phyloP scores from a whole-genome alignment of 2,329 filamentous ascomycete species.

The Hymenoscyphus albidus region DNA sequence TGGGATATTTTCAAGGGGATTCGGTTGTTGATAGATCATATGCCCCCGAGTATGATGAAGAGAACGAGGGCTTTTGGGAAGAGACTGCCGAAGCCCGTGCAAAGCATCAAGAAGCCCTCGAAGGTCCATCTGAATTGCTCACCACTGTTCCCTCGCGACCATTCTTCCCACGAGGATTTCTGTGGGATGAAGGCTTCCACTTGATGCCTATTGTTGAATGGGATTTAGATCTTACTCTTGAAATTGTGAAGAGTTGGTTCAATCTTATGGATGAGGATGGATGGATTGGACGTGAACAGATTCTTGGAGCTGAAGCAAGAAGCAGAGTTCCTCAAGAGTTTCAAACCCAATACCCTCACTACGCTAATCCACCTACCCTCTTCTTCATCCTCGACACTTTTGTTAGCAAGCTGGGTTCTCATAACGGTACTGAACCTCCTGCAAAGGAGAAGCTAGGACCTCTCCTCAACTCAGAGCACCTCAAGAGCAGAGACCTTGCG shows the following conservation, averaged over 20 bases:
- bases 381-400: slow-evolving; percentile 86
- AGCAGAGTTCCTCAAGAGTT: slow-evolving; percentile 94
- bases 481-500: slow-evolving; percentile 65
- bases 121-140: slow-evolving; percentile 84
- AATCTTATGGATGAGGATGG: slow-evolving; percentile 93
- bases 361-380: slow-evolving; percentile 92
- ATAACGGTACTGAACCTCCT: slow-evolving; percentile 45
- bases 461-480: slow-evolving; percentile 57
- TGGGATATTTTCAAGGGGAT: slow-evolving; percentile 91
- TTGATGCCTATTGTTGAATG: slow-evolving; percentile 87
- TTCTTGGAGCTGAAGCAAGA: slow-evolving; percentile 83
- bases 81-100: slow-evolving; percentile 77
- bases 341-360: slow-evolving; percentile 93
- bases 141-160: slow-evolving; percentile 87
- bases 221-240: slow-evolving; percentile 82
- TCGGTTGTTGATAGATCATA: slow-evolving; percentile 87
- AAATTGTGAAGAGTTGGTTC: slow-evolving; percentile 94
- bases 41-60: slow-evolving; percentile 90
- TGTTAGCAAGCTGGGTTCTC: slow-evolving; percentile 67
- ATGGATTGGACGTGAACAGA: slow-evolving; percentile 96
- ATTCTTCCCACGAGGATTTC: slow-evolving; percentile 93
- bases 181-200: slow-evolving; percentile 99
- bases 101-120: slow-evolving; percentile 63
- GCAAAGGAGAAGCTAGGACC: slow-evolving; percentile 44
- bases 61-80: slow-evolving; percentile 93